These are phyloP conservation scores for Chrysoporthe austroafricana DNA, from an alignment of 2,329 filamentous ascomycete genomes.

Conservation along the genomic window DNA sequence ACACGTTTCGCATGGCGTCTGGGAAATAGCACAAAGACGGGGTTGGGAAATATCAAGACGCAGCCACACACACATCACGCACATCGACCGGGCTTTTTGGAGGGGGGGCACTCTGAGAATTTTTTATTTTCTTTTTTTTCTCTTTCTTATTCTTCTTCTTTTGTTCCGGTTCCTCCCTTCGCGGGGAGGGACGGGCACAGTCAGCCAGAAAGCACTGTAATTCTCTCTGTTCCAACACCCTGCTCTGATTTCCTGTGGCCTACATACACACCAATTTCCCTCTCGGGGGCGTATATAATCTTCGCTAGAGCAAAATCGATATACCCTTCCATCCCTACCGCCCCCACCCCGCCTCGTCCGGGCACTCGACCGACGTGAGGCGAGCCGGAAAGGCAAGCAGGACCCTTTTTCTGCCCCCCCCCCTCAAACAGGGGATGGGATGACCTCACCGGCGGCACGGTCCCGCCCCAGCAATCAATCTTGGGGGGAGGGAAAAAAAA, in stretches of 20 bases:
- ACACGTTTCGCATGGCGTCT: constrained; percentile 15
- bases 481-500: background rate
- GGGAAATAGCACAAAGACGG: constrained; percentile 12
- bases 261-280: background rate
- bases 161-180: background rate
- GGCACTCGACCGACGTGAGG: too few species aligned
- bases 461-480: too few species aligned
- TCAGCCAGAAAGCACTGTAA: background rate
- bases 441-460: background rate
- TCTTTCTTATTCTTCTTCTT: background rate
- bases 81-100: constrained; percentile 2
- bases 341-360: background rate
- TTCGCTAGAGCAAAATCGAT: background rate
- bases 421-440: background rate
- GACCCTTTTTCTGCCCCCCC: too few species aligned
- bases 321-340: background rate
- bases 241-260: constrained; percentile 3
- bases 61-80: constrained; percentile 3
- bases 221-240: constrained; percentile 1
- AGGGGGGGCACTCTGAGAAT: background rate
- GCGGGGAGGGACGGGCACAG: too few species aligned
- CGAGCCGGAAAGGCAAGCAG: too few species aligned
- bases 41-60: constrained; percentile 11
- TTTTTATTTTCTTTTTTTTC: background rate
- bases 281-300: background rate